Evolutionary conservation across 108 stramenopile species (phyloP).

Genomic region (Hondaea fermentalgiana): DNA sequence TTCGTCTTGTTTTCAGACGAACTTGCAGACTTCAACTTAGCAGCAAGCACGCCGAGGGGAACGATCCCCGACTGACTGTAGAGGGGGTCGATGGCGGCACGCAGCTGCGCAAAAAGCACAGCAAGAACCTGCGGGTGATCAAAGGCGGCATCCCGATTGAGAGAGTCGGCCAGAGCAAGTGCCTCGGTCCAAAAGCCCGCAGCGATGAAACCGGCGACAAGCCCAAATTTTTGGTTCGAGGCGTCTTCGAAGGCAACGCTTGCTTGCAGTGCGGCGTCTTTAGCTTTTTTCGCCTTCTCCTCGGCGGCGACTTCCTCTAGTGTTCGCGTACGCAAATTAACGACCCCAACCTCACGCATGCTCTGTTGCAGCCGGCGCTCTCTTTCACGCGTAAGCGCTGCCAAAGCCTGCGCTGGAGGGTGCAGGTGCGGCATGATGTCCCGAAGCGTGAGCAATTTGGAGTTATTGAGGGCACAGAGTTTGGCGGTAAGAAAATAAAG

Average conservation of each 20-base stretch:
- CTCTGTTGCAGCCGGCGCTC: neutral
- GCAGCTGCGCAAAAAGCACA: neutral
- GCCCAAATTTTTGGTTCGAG: neutral
- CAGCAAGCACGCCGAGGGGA: neutral
- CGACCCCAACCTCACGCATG: neutral
- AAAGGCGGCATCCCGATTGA: neutral
- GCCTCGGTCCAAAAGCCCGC: neutral
- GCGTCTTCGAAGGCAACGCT: neutral
- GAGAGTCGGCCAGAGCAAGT: neutral
- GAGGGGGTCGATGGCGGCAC: neutral
- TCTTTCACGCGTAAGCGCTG: neutral
- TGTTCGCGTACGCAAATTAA: neutral
- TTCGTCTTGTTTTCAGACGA: neutral
- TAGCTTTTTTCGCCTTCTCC: neutral
- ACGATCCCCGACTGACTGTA: neutral
- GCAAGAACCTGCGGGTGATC: neutral
- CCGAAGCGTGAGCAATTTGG: neutral
- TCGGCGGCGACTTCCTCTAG: neutral
- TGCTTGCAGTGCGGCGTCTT: neutral
- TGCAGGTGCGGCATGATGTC: constrained; percentile 12
- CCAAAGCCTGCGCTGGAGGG: neutral
- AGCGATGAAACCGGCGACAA: neutral
- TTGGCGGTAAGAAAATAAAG: neutral
- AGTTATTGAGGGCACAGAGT: neutral
- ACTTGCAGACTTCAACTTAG: neutral